These are phyloP conservation scores for Immersiporthe knoxdaviesiana DNA, from an alignment of 2,329 filamentous ascomycete species.

Conservation along the genomic window DNA sequence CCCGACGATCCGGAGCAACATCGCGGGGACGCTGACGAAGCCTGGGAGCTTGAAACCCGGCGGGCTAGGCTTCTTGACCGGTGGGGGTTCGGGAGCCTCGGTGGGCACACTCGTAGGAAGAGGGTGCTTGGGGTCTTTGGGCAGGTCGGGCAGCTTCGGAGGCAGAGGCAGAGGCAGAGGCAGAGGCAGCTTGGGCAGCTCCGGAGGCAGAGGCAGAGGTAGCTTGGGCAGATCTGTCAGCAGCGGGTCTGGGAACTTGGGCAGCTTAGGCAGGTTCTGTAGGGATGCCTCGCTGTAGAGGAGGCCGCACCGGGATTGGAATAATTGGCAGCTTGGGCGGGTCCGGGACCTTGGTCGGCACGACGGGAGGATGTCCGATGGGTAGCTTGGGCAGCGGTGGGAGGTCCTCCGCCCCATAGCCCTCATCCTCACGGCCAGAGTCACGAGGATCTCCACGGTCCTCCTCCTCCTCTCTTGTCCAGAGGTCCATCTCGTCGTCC, in stretches of 20 bases:
- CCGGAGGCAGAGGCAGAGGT: not conserved
- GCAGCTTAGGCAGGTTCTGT: not conserved
- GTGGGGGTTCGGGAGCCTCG: not conserved
- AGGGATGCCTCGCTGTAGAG: not conserved
- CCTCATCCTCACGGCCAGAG: not conserved
- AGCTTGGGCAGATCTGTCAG: no score
- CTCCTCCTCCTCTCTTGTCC: not conserved
- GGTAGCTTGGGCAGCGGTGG: not conserved
- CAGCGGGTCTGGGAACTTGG: not conserved
- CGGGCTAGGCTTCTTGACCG: not conserved
- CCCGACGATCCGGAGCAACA: conserved; percentile 7
- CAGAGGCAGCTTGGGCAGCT: no score
- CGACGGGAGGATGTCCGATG: not conserved
- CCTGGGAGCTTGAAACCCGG: conserved; percentile 5
- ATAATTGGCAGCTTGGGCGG: not conserved
- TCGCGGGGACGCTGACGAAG: conserved; percentile 9
- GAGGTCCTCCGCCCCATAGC: not conserved
- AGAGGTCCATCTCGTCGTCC: not conserved
- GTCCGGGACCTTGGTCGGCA: not conserved
- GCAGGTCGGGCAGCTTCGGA: no score
- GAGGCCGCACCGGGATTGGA: not conserved
- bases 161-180: not conserved
- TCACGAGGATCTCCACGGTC: not conserved
- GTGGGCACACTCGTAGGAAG: not conserved
- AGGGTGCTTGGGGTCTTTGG: not conserved